A percentile compares a stretch with the other conserved stretches of the same genome.
Conservation (phyloP, 495 filamentous ascomycete species). For the Penicillium lagena region DNA sequence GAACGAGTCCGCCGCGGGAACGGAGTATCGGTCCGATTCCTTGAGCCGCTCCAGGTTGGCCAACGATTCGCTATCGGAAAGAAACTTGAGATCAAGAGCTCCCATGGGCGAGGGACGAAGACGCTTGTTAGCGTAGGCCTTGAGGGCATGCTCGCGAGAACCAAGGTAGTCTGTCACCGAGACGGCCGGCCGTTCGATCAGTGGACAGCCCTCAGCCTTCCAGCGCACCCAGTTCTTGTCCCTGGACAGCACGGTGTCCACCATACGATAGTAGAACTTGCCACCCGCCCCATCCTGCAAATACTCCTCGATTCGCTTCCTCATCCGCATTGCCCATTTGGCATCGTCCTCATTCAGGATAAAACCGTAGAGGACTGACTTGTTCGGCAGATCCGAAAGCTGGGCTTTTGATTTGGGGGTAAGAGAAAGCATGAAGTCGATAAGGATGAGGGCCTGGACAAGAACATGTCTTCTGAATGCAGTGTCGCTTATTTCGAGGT, state of each 20-base stretch:
- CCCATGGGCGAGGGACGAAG: conserved; percentile 61
- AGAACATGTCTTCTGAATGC: conserved; percentile 90
- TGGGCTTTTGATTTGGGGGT: conserved; percentile 77
- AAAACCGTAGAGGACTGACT: conserved; percentile 79
- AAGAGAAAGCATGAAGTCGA: conserved; percentile 88
- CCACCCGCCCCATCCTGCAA: conserved; percentile 65
- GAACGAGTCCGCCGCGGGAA: conserved; percentile 51
- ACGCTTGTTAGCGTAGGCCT: conserved; percentile 59
- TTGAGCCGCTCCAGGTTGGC: conserved; percentile 54
- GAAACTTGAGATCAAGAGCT: conserved; percentile 66
- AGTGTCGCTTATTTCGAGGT: conserved; percentile 89
- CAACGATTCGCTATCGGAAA: conserved; percentile 54
- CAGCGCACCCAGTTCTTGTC: conserved; percentile 98
- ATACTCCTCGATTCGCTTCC: conserved; percentile 67
- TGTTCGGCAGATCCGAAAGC: conserved; percentile 65
- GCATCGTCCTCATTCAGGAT: conserved; percentile 74
- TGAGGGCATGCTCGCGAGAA: conserved; percentile 57
- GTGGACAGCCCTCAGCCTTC: conserved; percentile 90
- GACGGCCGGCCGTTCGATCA: conserved; percentile 70
- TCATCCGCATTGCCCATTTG: conserved; percentile 73
- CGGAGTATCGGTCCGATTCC: conserved; percentile 42
- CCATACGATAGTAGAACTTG: conserved; percentile 89
- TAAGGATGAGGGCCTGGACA: conserved; percentile 86
- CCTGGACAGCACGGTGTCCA: conserved; percentile 87
- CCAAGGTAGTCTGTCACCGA: conserved; percentile 56